Conservation (phyloP, 179 eudicot genomes). For the Beta lomatogona region DNA sequence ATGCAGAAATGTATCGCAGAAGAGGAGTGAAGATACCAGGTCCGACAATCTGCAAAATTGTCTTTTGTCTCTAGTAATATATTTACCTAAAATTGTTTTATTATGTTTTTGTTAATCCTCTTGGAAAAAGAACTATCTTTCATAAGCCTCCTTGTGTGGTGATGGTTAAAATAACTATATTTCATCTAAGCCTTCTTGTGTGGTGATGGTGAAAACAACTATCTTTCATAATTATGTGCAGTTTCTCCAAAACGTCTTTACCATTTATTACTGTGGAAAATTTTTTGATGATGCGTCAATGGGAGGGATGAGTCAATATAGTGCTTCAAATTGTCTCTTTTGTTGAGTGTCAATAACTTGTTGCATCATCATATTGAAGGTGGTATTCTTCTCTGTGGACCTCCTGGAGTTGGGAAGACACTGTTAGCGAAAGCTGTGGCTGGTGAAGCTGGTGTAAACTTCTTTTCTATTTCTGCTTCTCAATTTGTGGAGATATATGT, state of each 20-base stretch:
- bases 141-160: too few species aligned
- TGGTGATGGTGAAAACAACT: too few species aligned
- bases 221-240: not conserved
- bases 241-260: not conserved
- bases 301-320: not conserved
- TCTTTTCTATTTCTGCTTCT: slow-evolving; percentile 93
- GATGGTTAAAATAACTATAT: too few species aligned
- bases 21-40: slow-evolving; percentile 97
- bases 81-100: not conserved
- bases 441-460: slow-evolving; percentile 97
- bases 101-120: not conserved
- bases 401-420: slow-evolving; percentile 98
- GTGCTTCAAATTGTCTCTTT: not conserved
- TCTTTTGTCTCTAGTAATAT: slow-evolving; percentile 5
- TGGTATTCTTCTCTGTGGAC: slow-evolving; percentile 96
- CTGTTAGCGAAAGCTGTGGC: slow-evolving; percentile 96
- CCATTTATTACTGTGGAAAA: not conserved
- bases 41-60: slow-evolving; percentile 26
- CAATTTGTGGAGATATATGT: slow-evolving; percentile 98
- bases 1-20: slow-evolving; percentile 90
- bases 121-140: too few species aligned
- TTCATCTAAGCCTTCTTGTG: too few species aligned
- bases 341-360: slow-evolving; percentile 15
- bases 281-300: not conserved
- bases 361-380: slow-evolving; percentile 47